Evolutionary conservation across 2,329 filamentous ascomycete species (phyloP).

Genomic region (Colletotrichum neosansevieriae): DNA sequence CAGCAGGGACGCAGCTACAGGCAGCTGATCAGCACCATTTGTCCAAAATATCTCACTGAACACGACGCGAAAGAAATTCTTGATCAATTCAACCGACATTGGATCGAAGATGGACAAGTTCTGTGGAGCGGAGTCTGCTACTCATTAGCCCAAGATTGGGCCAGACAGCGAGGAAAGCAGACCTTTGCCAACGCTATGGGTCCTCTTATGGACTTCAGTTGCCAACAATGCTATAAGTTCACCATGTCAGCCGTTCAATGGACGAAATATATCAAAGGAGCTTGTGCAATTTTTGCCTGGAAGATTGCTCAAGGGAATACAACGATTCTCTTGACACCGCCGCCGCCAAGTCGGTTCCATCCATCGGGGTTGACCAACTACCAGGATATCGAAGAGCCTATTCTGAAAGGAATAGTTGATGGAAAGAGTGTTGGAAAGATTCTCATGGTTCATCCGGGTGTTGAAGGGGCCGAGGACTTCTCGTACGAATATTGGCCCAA

Average conservation of each 20-base stretch:
- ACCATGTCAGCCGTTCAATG: background rate
- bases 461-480: background rate
- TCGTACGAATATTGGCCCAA: background rate
- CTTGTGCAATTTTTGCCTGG: constrained; percentile 6
- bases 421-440: background rate
- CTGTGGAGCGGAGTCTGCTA: too few relatives aligned
- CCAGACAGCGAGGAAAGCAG: too few relatives aligned
- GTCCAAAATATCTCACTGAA: too few relatives aligned
- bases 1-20: too few relatives aligned
- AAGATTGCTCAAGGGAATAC: background rate
- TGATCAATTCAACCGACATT: too few relatives aligned
- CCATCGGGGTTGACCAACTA: background rate
- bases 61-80: too few relatives aligned
- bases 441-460: background rate
- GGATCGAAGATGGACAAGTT: too few relatives aligned
- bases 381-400: background rate
- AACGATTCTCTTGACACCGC: background rate
- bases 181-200: too few relatives aligned
- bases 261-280: background rate
- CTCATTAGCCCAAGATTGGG: too few relatives aligned
- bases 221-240: too few relatives aligned
- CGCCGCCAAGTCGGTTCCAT: background rate
- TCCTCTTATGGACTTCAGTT: background rate
- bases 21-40: too few relatives aligned
- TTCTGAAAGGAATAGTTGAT: background rate